Percentiles rank a stretch among this genome's conserved stretches.
Conservation (phyloP, 345 rosid genomes). For the Aquilaria yunnanensis region DNA sequence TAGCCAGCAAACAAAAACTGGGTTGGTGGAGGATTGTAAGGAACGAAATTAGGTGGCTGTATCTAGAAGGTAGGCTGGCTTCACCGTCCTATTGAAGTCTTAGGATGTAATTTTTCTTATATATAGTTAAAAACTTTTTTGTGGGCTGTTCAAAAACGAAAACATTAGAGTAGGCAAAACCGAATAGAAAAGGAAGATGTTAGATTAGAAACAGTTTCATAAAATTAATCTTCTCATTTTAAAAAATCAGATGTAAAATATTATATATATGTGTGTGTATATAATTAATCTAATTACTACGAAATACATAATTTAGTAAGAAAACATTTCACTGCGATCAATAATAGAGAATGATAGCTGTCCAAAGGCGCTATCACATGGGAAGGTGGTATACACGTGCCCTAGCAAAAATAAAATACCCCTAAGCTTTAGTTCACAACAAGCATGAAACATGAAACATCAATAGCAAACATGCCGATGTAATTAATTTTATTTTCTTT, state of each 20-base stretch:
- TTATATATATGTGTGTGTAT: too few relatives aligned
- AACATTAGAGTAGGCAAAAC: too few relatives aligned
- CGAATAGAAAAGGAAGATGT: background rate
- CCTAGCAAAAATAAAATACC: background rate
- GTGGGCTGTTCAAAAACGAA: too few relatives aligned
- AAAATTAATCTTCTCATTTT: background rate
- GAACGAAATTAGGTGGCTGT: too few relatives aligned
- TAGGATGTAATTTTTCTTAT: too few relatives aligned
- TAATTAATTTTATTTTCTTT: background rate
- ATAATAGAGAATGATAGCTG: background rate
- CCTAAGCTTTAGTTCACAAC: background rate
- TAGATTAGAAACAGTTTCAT: background rate
- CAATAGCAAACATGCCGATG: constrained; percentile 17
- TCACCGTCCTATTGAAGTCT: too few relatives aligned
- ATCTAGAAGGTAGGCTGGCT: too few relatives aligned
- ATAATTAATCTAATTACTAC: too few relatives aligned
- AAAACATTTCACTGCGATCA: background rate
- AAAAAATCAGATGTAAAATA: background rate
- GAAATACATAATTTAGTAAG: background rate
- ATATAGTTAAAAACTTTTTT: too few relatives aligned
- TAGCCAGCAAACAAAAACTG: too few relatives aligned
- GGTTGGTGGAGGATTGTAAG: too few relatives aligned
- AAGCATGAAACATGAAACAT: constrained; percentile 2
- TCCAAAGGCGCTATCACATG: constrained; percentile 15
- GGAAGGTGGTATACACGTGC: constrained; percentile 13